Base-by-base conservation (phyloP, 441 rosid species). In the Eruca vesicaria region DNA sequence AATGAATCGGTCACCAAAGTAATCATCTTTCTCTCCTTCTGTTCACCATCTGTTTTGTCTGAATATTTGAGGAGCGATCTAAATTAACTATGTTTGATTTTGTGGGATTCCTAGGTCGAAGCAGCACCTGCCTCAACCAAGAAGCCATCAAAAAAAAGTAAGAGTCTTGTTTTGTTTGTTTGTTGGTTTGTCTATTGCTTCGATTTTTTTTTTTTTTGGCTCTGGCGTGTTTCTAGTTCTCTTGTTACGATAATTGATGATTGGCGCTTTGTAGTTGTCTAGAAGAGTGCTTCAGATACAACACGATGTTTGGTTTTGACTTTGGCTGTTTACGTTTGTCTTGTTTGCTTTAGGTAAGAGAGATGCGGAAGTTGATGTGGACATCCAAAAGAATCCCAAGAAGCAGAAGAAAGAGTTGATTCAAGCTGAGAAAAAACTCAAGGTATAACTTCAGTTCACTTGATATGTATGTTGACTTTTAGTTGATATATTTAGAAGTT, bases 1-100 rank as follows among this genome's bases (percentile, higher is more conserved):
- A 92, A 89, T 87, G 88, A 93, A 78, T 85, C 97, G 10, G 68
- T 84, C 23, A 2, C 87, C 65, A 85, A 90, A 75, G 9, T 92
- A 75, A 7, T 28, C 53, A 52, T 57, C 45, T 63, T 41, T 16
- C 31, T 16, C 50, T 36, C 2, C 16, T 36, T n/a, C 43, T 36
- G 7, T 43, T 14, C 5, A 2, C 43, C 8, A 11, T 2, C 38
- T 50, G n/a, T n/a, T n/a, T n/a, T n/a, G n/a, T n/a, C n/a, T n/a
- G n/a, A n/a, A n/a, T n/a, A n/a, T n/a, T n/a, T n/a, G n/a, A n/a
- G n/a, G n/a, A n/a, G 32, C 45, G 14, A 66, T 58, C 28, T 2
- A 29, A 6, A n/a, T 0, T 58, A 62, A 63, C 69, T 18, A 31
- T 38, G 35, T 73, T 10, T 53, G n/a, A 5, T 29, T 5, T 6